These are phyloP conservation scores for Linum lewisii DNA, from an alignment of 345 rosid species.

Conservation along the genomic window DNA sequence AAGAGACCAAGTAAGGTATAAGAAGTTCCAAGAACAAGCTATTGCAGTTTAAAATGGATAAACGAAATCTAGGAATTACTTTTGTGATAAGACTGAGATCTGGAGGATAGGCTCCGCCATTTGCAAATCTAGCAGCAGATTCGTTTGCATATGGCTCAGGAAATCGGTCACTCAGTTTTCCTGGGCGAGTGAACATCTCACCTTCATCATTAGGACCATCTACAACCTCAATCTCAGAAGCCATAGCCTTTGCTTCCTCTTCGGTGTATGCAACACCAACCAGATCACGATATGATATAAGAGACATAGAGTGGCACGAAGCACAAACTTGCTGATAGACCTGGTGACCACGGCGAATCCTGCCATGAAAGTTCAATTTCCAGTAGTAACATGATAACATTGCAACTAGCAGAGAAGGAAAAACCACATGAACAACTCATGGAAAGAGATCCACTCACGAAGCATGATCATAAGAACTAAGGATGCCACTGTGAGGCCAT, in stretches of 20 bases:
- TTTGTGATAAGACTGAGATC: constrained; percentile 98
- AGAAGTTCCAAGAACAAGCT: neutral
- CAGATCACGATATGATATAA: constrained; percentile 83
- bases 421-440: neutral
- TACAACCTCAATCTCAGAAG: constrained; percentile 94
- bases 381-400: constrained; percentile 4
- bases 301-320: constrained; percentile 98
- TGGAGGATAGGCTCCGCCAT: constrained; percentile 99
- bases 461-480: constrained; percentile 96
- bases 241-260: constrained; percentile 98
- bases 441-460: constrained; percentile 52
- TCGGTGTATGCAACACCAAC: constrained; percentile 98
- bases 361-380: constrained; percentile 26
- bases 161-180: constrained; percentile 94
- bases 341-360: constrained; percentile 99
- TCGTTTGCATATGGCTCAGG: constrained; percentile 92
- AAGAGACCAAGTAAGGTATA: constrained; percentile 9
- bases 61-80: constrained; percentile 34
- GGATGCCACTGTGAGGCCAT: constrained; percentile 98
- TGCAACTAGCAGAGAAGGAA: constrained; percentile 12
- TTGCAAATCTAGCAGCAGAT: constrained; percentile 96
- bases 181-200: constrained; percentile 96
- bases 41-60: constrained; percentile 7
- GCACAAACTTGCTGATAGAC: constrained; percentile 98
- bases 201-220: constrained; percentile 99